phyloP scores from a whole-genome alignment of 2,329 filamentous ascomycete species.

The Colletotrichum eleusines region DNA sequence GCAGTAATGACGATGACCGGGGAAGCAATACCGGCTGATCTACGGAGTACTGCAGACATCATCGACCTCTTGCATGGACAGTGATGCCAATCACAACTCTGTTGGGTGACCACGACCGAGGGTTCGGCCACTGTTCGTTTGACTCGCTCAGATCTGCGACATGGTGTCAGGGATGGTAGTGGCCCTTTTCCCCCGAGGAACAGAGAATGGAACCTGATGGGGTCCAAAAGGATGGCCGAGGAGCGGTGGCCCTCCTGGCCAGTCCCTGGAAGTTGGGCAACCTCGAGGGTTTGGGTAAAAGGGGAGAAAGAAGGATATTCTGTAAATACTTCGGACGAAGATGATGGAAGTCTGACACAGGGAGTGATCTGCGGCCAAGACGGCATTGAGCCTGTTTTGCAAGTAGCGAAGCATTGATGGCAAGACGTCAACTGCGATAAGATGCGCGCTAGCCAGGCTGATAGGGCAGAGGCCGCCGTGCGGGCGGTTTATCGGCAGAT shows the following conservation, averaged over 20 bases:
- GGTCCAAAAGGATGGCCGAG: conserved; percentile 11
- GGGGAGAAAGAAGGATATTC: conserved; percentile 14
- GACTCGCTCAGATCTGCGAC: conserved; percentile 31
- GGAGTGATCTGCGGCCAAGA: conserved; percentile 1
- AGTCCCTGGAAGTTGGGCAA: conserved; percentile 23
- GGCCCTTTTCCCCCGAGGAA: not conserved
- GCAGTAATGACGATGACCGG: conserved; percentile 22
- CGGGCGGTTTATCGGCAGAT: not conserved
- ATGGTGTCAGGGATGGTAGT: conserved; percentile 15
- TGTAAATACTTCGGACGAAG: conserved; percentile 39
- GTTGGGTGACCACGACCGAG: conserved; percentile 29
- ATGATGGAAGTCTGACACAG: conserved; percentile 1
- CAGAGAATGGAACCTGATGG: conserved; percentile 10
- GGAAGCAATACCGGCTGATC: conserved; percentile 25
- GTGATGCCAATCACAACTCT: conserved; percentile 27
- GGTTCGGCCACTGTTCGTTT: conserved; percentile 20
- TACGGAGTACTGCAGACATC: conserved; percentile 5
- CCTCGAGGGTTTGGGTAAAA: conserved; percentile 14
- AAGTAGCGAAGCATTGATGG: not conserved
- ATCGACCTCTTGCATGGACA: conserved; percentile 8
- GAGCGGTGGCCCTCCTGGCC: not conserved
- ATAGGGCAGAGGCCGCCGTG: not conserved
- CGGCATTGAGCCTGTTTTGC: conserved; percentile 22
- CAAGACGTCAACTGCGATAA: not conserved
- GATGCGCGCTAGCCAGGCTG: not conserved